Evolutionary conservation across 2,329 filamentous ascomycete genomes (phyloP).

Genomic region (Trichoderma sp.): DNA sequence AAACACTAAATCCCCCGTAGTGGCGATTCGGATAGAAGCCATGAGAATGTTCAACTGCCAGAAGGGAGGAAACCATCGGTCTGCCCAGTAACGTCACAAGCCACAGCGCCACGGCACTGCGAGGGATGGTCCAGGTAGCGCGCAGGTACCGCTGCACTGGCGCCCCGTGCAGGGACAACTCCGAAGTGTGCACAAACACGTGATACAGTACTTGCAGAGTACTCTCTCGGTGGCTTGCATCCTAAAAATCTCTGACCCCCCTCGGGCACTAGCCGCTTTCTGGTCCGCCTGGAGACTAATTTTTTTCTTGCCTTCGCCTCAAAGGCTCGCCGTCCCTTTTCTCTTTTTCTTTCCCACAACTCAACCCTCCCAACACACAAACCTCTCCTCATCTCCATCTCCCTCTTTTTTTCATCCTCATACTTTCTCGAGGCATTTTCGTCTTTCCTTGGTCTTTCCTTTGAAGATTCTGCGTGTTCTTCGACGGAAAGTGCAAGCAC

Average conservation of each 20-base stretch:
- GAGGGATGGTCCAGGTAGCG: not conserved
- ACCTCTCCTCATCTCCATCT: slow-evolving; percentile 31
- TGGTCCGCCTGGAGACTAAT: slow-evolving; percentile 22
- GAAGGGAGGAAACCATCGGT: slow-evolving; percentile 14
- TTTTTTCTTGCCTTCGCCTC: slow-evolving; percentile 25
- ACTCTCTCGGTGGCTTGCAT: slow-evolving; percentile 8
- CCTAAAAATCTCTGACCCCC: slow-evolving; percentile 23
- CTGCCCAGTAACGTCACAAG: slow-evolving; percentile 17
- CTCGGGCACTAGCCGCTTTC: slow-evolving; percentile 33
- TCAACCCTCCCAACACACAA: slow-evolving; percentile 32
- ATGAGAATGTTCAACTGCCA: slow-evolving; percentile 2
- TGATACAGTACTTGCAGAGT: not conserved
- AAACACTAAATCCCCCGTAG: not conserved
- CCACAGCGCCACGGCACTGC: slow-evolving; percentile 17
- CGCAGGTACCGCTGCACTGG: not conserved
- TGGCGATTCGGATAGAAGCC: slow-evolving; percentile 12
- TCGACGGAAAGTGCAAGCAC: slow-evolving; percentile 39
- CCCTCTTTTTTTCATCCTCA: slow-evolving; percentile 30
- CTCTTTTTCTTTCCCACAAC: slow-evolving; percentile 28
- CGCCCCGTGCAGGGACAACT: not conserved
- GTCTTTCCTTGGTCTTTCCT: slow-evolving; percentile 46
- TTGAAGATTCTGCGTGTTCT: slow-evolving; percentile 47
- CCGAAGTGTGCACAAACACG: not conserved
- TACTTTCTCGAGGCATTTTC: slow-evolving; percentile 31
- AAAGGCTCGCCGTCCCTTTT: slow-evolving; percentile 26